Evolutionary conservation across 805 yeast genomes (phyloP).

Genomic region (Starmera caribaea): DNA sequence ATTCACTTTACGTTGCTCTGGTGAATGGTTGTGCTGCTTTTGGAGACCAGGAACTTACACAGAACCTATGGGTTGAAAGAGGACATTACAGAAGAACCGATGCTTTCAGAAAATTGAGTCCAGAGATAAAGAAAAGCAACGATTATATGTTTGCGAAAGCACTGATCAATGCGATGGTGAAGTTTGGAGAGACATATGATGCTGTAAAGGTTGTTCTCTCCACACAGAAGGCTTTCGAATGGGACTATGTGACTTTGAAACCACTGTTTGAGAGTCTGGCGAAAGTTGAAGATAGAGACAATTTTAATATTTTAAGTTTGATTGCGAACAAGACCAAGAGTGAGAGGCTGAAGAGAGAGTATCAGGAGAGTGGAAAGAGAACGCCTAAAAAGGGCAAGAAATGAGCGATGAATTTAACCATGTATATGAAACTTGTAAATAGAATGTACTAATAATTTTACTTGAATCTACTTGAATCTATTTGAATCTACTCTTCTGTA

Average conservation of each 20-base stretch:
- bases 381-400: too few species aligned
- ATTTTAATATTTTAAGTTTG: conserved; percentile 20
- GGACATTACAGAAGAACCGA: conserved; percentile 56
- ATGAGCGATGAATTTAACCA: too few species aligned
- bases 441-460: too few species aligned
- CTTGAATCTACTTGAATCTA: too few species aligned
- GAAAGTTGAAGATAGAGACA: conserved; percentile 32
- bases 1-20: conserved; percentile 10
- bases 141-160: conserved; percentile 66
- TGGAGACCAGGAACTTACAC: conserved; percentile 48
- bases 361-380: too few species aligned
- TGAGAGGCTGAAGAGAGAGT: background rate
- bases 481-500: too few species aligned
- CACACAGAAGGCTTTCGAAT: conserved; percentile 57
- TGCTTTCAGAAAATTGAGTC: conserved; percentile 33
- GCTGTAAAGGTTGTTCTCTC: conserved; percentile 61
- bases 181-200: conserved; percentile 49
- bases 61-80: conserved; percentile 66
- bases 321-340: conserved; percentile 20
- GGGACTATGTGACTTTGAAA: conserved; percentile 47
- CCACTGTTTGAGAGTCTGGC: conserved; percentile 30
- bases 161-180: conserved; percentile 53
- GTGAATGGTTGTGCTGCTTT: conserved; percentile 48
- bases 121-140: conserved; percentile 27
- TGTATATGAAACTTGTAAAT: too few species aligned